Percentiles rank a stretch among this genome's conserved stretches.
Evolutionary conservation across 1,139 yeast genomes (phyloP).

Genomic region (Yamadazyma aaseri): DNA sequence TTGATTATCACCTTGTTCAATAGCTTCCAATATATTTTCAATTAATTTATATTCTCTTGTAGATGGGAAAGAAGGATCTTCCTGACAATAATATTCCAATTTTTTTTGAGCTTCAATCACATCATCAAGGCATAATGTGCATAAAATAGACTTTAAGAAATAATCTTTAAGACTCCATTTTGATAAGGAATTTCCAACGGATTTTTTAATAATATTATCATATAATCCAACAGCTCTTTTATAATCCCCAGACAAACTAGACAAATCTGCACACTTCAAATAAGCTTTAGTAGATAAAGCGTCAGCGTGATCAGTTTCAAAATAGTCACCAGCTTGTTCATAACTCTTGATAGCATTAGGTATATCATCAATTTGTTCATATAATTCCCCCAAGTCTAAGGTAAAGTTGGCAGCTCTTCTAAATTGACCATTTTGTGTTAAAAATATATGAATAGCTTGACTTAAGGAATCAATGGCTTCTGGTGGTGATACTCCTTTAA

Average conservation of each 20-base stretch:
- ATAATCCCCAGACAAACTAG: constrained; percentile 74
- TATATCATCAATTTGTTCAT: constrained; percentile 69
- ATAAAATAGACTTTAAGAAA: constrained; percentile 77
- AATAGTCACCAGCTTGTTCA: constrained; percentile 96
- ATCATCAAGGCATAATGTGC: constrained; percentile 82
- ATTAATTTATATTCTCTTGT: constrained; percentile 77
- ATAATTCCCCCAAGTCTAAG: constrained; percentile 83
- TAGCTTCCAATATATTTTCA: constrained; percentile 65
- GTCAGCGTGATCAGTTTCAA: constrained; percentile 88
- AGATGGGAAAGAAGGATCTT: constrained; percentile 76
- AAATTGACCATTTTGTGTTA: constrained; percentile 86
- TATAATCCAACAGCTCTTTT: constrained; percentile 71
- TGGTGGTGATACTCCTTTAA: constrained; percentile 65
- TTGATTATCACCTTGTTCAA: constrained; percentile 78
- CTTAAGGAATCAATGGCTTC: constrained; percentile 79
- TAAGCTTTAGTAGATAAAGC: constrained; percentile 88
- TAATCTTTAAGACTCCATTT: constrained; percentile 94
- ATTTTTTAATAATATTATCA: constrained; percentile 73
- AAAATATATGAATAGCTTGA: constrained; percentile 76
- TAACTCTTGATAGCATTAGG: constrained; percentile 73
- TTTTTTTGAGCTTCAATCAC: constrained; percentile 81
- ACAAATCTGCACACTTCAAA: constrained; percentile 85
- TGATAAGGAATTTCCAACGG: constrained; percentile 71
- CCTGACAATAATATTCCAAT: constrained; percentile 57
- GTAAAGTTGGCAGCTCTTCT: constrained; percentile 95